phyloP scores from a whole-genome alignment of 441 rosid genomes.

The Lepidium campestre region DNA sequence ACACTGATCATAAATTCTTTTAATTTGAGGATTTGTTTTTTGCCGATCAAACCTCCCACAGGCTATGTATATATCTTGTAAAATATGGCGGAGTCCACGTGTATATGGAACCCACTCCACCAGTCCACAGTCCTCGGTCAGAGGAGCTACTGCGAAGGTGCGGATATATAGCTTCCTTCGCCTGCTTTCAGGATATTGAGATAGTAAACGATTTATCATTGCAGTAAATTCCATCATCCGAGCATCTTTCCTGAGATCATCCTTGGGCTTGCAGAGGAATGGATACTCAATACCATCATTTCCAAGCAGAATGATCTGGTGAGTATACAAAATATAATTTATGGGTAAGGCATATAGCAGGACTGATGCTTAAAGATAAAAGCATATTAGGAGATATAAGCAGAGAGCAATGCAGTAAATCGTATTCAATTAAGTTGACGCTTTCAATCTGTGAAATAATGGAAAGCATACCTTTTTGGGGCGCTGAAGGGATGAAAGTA shows the following conservation, averaged over 20 bases:
- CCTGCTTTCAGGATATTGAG: constrained; percentile 96
- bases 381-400: background rate
- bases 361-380: constrained; percentile 3
- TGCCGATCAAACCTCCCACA: constrained; percentile 90
- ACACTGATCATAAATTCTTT: constrained; percentile 88
- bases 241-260: constrained; percentile 99
- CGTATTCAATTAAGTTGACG: background rate
- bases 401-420: background rate
- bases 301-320: constrained; percentile 88
- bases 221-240: constrained; percentile 99
- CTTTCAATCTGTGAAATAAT: background rate
- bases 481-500: constrained; percentile 97
- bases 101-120: constrained; percentile 99
- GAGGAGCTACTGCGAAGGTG: constrained; percentile 96
- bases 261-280: constrained; percentile 99
- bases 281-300: constrained; percentile 95
- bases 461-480: constrained; percentile 73
- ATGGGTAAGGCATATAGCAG: background rate
- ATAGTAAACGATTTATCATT: constrained; percentile 89
- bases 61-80: constrained; percentile 80
- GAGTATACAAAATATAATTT: constrained; percentile 22
- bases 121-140: constrained; percentile 99
- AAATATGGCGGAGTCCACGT: constrained; percentile 93
- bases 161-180: constrained; percentile 92
- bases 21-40: constrained; percentile 89